A percentile compares a stretch with the other conserved stretches of the same genome.
Conservation (phyloP, 768 basidiomycete genomes). For the Paxillus rubicundulus region DNA sequence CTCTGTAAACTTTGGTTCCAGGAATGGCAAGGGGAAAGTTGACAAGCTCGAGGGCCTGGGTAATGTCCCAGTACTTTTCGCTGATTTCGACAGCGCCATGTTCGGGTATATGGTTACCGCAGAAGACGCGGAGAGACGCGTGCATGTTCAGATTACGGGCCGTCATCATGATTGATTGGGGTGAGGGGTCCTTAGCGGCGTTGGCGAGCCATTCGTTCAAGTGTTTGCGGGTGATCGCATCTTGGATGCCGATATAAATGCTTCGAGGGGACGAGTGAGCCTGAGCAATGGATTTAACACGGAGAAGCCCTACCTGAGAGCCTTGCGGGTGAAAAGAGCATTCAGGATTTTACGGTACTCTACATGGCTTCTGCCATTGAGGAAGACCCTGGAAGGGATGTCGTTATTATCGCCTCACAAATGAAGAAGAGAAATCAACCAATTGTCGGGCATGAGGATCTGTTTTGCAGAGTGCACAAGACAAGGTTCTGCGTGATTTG, state of each 20-base stretch:
- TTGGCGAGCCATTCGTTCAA: constrained; percentile 69
- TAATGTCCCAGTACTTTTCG: constrained; percentile 96
- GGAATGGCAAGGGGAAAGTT: constrained; percentile 96
- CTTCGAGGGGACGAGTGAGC: constrained; percentile 36
- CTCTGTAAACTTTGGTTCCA: constrained; percentile 94
- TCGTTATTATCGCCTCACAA: background rate
- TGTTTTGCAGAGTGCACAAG: constrained; percentile 90
- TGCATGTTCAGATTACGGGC: constrained; percentile 96
- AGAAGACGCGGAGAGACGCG: constrained; percentile 93
- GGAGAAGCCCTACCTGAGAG: constrained; percentile 63
- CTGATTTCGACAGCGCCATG: constrained; percentile 76
- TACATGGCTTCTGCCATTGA: constrained; percentile 89
- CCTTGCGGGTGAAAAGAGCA: constrained; percentile 89
- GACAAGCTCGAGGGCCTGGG: constrained; percentile 92
- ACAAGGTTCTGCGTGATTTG: constrained; percentile 88
- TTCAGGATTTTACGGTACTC: constrained; percentile 93
- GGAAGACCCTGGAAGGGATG: constrained; percentile 77
- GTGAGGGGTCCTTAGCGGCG: constrained; percentile 44
- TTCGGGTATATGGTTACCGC: constrained; percentile 86
- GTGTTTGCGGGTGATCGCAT: constrained; percentile 74
- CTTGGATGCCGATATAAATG: constrained; percentile 83
- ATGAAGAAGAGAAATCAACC: constrained; percentile 44
- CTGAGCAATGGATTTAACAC: background rate
- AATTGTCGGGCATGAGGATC: constrained; percentile 82
- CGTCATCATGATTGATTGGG: constrained; percentile 79